Base-by-base conservation (phyloP, 192 early-diverging fungal genomes). In the Dissophora globulifera region DNA sequence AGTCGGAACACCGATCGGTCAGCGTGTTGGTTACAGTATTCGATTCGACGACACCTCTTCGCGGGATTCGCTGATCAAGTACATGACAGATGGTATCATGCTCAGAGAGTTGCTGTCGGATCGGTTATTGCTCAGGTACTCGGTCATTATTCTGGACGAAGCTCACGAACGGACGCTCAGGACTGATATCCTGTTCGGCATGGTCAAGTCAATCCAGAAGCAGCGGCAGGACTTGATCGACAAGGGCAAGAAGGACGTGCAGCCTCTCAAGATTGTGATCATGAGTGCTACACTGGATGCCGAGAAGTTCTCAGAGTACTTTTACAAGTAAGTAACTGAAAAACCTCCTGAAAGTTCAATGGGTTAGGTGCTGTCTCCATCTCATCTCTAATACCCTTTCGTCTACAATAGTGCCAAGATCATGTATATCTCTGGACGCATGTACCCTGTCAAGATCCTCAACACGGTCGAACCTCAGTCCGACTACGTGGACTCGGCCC, bases 251-350 rank as follows among this genome's bases (percentile, higher is more conserved):
- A 82, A 59, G 29, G 59, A 67, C 16, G 61, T 84, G 27, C 47
- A 69, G 25, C 89, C 91, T 50, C 83, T 99, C 15, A 97, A 94
- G 83, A 88, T 98, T 10, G 87, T 99, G 19, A 88, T 99, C 42
- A 99, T 98, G 96, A 91, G 89, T 55, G 98, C 98, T 4, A 99
- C 98, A 0, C 78, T 99, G 50, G 93, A 99, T 66, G 95, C 98
- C 10, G 92, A 94, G 54, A 88, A 89, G 50, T 99, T 99, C 67
- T 88, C 92, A 0, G 86, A 85, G 40, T 99, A 95, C 80, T 99
- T 98, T 81, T 86, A 93, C 78, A 57, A 80, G 88, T 92, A 82
- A 57, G 83, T 35, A n/a, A n/a, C 20, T 33, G 51, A 53, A 8
- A 26, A 25, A 23, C 4, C 2, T 13, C 49, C 49, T 25, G 16